Base-by-base conservation (phyloP, 768 basidiomycete species). In the Mycena alexandri region DNA sequence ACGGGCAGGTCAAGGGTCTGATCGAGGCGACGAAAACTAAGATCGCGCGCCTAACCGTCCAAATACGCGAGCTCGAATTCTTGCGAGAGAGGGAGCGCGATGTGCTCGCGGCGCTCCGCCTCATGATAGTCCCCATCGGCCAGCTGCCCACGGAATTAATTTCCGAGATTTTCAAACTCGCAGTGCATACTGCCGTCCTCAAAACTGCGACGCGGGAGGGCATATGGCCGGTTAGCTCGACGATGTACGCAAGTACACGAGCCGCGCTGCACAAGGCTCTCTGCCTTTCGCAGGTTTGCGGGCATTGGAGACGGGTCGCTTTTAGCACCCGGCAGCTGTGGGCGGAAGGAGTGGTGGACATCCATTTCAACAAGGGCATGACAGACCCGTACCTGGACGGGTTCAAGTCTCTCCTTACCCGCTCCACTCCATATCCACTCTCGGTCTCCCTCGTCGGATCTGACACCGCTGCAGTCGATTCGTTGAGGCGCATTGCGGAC, bases 211-310 rank as follows among this genome's bases (percentile, higher is more conserved):
- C 29, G 29, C 29, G 29, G 6, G 29, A 29, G 38, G 9, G 10
- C 38, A 9, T 9, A 29, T 29, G 29, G 38, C 2, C 38, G 38
- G 38, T 14, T 38, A 38, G 11, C 38, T 38, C 14, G 38, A 38
- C 38, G 29, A 38, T 38, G 38, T 38, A 38, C 38, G 10, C 38
- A 38, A 14, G 38, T 7, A 8, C 38, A 5, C 54, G 41, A 38
- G 41, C 38, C 10, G n/a, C 44, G 7, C n/a, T 42, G 19, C 43
- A 19, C 21, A 47, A 41, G 5, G 22, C 48, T 42, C 19, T 67
- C 8, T 19, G 52, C 46, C 47, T 60, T 1, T 52, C 65, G 2
- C 65, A 66, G 24, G 58, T 66, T 21, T 66, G n/a, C 41, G 11
- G 43, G 24, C 33, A 61, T 34, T 66, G 65, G 59, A 43, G 65